Percentiles rank a stretch among this genome's conserved stretches.
phyloP scores from a whole-genome alignment of 768 basidiomycete species.

The Leccinum variicolor region DNA sequence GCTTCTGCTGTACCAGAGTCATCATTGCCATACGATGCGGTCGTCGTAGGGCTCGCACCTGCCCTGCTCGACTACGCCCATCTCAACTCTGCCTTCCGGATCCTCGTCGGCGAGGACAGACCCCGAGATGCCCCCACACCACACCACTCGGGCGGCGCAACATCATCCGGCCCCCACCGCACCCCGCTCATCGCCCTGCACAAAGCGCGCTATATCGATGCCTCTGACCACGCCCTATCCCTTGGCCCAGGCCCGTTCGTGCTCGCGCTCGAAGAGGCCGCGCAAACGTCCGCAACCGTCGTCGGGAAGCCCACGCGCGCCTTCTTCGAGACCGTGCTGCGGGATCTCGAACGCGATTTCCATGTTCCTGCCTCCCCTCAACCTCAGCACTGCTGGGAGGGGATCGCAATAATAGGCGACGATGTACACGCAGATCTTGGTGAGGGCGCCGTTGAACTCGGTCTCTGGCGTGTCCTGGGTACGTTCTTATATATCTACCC shows the following conservation, averaged over 20 bases:
- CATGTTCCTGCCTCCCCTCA: no score
- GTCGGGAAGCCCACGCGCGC: slow-evolving; percentile 61
- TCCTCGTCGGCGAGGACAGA: slow-evolving; percentile 46
- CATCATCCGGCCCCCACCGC: background rate
- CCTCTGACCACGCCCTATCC: slow-evolving; percentile 46
- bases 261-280: slow-evolving; percentile 54
- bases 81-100: slow-evolving; percentile 65
- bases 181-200: slow-evolving; percentile 57
- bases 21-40: slow-evolving; percentile 43
- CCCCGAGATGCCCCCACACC: background rate
- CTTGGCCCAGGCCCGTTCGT: slow-evolving; percentile 74
- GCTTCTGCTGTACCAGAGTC: background rate
- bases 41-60: slow-evolving; percentile 64
- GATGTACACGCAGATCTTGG: slow-evolving; percentile 65
- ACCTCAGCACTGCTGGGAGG: slow-evolving; percentile 4
- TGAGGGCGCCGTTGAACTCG: slow-evolving; percentile 55
- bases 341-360: slow-evolving; percentile 34
- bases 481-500: slow-evolving; percentile 11
- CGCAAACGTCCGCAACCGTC: slow-evolving; percentile 44
- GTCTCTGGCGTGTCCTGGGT: slow-evolving; percentile 65
- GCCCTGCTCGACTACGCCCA: slow-evolving; percentile 46
- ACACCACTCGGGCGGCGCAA: no score
- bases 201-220: slow-evolving; percentile 50
- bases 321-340: slow-evolving; percentile 60
- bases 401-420: slow-evolving; percentile 58